Base-by-base conservation (phyloP, 1,284 basidiomycete genomes). In the Apiotrichum sp. region DNA sequence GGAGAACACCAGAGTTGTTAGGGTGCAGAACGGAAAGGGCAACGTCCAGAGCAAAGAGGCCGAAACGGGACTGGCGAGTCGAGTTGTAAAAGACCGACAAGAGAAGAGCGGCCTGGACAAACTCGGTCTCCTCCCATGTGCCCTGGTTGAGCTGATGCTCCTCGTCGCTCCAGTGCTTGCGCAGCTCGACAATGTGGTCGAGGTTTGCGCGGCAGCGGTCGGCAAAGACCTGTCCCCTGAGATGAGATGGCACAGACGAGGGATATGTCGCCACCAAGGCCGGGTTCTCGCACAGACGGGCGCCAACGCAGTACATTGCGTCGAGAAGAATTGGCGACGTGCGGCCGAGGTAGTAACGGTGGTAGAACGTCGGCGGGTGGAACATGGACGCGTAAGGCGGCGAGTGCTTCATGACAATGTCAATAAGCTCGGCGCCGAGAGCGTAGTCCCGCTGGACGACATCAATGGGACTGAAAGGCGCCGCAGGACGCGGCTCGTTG, bases 361-460 rank as follows among this genome's bases (percentile, higher is more conserved):
- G 71, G 9, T 74, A 64, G 65, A 79, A 78, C 3, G 75, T 77
- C 31, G 78, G 68, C 22, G 66, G 64, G 60, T 79, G 78, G 50
- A 78, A 66, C 68, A 78, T 74, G 42, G 70, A 62, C 41, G 65
- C 67, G 61, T 74, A 75, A 32, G 78, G 77, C 16, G 70, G 70
- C 6, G 77, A 67, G 34, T 72, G 68, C 14, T 71, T 67, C 59
- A 78, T 72, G 64, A 78, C 78, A 66, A 69, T 62, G 47, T 75
- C 67, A 11, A 76, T 50, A 16, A 75, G 63, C 56, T 76, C 75
- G 11, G 69, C 62, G 52, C 62, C 59, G 11, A 76, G 52, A 0
- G 64, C 22, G 2, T 63, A 57, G 58, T 74, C 70, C 6, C 61
- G 57, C 36, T 73, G 72, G 36, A 74, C 71, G 8, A 65, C 55